phyloP scores from a whole-genome alignment of 164 flowering plant species.

The grape (Vitis vinifera) region DNA sequence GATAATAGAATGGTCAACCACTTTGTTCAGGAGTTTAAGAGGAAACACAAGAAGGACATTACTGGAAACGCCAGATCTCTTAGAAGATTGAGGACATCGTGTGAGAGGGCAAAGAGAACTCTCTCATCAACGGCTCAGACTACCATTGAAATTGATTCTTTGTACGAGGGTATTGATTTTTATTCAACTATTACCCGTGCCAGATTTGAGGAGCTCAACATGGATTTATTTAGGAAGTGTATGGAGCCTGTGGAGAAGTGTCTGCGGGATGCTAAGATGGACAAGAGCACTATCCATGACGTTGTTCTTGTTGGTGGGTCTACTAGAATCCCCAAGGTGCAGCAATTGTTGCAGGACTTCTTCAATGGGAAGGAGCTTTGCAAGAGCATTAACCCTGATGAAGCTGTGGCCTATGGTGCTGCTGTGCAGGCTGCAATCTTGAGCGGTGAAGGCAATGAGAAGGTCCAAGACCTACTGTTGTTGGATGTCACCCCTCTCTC shows the following conservation, averaged over 20 bases:
- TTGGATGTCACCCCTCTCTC: slow-evolving; percentile 42
- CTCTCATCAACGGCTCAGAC: slow-evolving; percentile 41
- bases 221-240: slow-evolving; percentile 45
- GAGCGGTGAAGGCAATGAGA: slow-evolving; percentile 42
- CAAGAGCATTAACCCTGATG: slow-evolving; percentile 52
- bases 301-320: slow-evolving; percentile 55
- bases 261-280: slow-evolving; percentile 47
- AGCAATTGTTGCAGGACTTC: slow-evolving; percentile 47
- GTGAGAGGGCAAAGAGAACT: slow-evolving; percentile 42
- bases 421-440: slow-evolving; percentile 51
- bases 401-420: slow-evolving; percentile 53
- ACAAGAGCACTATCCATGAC: slow-evolving; percentile 44
- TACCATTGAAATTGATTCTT: slow-evolving; percentile 35
- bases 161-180: slow-evolving; percentile 41
- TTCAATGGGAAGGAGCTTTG: slow-evolving; percentile 52
- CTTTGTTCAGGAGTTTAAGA: slow-evolving; percentile 40
- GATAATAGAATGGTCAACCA: slow-evolving; percentile 41
- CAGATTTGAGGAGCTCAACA: slow-evolving; percentile 45
- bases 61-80: slow-evolving; percentile 37
- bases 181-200: slow-evolving; percentile 40
- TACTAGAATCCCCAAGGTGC: slow-evolving; percentile 51
- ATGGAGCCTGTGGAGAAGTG: slow-evolving; percentile 51
- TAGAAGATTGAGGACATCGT: slow-evolving; percentile 40
- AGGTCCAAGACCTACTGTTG: slow-evolving; percentile 38
- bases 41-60: slow-evolving; percentile 45